These are phyloP conservation scores for Tolypocladium paradoxum DNA, from an alignment of 2,329 filamentous ascomycete genomes.

Conservation along the genomic window DNA sequence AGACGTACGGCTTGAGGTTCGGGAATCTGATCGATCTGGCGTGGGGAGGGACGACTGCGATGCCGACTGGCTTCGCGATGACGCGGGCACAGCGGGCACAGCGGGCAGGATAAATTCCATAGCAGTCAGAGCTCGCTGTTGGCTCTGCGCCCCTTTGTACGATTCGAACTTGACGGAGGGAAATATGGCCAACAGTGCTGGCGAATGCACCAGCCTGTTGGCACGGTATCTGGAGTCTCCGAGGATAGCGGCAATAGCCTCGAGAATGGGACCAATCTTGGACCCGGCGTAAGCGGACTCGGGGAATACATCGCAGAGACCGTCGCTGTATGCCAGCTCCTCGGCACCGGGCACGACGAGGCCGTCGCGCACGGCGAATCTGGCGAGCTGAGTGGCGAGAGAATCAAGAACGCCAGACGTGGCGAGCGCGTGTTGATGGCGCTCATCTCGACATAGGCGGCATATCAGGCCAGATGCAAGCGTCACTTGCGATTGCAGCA, in stretches of 20 bases:
- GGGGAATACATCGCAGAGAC: slow-evolving; percentile 47
- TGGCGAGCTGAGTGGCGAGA: slow-evolving; percentile 62
- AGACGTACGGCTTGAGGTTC: slow-evolving; percentile 17
- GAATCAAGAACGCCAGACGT: slow-evolving; percentile 67
- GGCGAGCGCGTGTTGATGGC: slow-evolving; percentile 60
- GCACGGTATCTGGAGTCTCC: slow-evolving; percentile 70
- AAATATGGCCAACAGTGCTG: slow-evolving; percentile 58
- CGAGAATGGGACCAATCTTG: slow-evolving; percentile 59
- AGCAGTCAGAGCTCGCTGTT: slow-evolving; percentile 35
- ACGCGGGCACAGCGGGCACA: slow-evolving; percentile 30
- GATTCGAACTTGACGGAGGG: slow-evolving; percentile 45
- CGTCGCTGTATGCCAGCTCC: slow-evolving; percentile 39
- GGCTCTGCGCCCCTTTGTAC: slow-evolving; percentile 33
- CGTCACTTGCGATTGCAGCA: slow-evolving; percentile 49
- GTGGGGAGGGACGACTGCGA: slow-evolving; percentile 13
- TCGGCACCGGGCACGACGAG: slow-evolving; percentile 58
- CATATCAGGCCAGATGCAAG: slow-evolving; percentile 47
- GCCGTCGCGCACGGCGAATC: slow-evolving; percentile 56
- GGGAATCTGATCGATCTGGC: slow-evolving; percentile 15
- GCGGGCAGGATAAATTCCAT: slow-evolving; percentile 57
- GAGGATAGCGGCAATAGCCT: slow-evolving; percentile 67
- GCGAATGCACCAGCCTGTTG: slow-evolving; percentile 58
- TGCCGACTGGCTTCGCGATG: slow-evolving; percentile 14
- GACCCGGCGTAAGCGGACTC: slow-evolving; percentile 46
- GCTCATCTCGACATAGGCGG: slow-evolving; percentile 54